Percentiles rank a stretch among this genome's conserved stretches.
phyloP scores from a whole-genome alignment of 257 asterid genomes.

The Handroanthus guayacan region DNA sequence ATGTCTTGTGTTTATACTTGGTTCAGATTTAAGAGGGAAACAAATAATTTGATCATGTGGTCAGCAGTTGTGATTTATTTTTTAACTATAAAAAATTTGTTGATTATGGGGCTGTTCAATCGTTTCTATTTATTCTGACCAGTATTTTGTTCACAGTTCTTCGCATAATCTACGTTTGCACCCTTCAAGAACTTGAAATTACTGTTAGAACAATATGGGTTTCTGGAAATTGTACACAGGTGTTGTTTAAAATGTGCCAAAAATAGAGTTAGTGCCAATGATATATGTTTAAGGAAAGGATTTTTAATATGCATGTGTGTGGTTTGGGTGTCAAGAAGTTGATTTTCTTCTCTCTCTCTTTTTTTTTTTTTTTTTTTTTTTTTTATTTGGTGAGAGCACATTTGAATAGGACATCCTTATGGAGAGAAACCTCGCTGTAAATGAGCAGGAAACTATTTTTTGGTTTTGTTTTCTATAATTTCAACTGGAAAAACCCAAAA shows the following conservation, averaged over 20 bases:
- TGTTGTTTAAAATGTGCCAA: constrained; percentile 1
- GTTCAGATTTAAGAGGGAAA: constrained; percentile 16
- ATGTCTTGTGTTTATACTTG: constrained; percentile 19
- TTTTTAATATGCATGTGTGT: neutral
- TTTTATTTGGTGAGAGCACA: neutral
- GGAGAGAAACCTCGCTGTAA: neutral
- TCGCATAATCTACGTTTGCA: neutral
- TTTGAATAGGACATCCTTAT: neutral
- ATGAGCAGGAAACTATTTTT: neutral
- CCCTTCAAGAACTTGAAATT: neutral
- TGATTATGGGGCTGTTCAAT: constrained; percentile 13
- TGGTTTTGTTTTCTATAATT: neutral
- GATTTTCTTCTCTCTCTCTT: too few species aligned
- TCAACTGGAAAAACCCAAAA: neutral
- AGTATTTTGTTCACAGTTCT: neutral
- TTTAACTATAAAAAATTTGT: neutral
- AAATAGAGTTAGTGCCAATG: neutral
- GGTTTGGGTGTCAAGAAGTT: neutral
- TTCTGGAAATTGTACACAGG: neutral
- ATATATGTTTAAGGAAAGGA: neutral
- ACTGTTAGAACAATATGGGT: neutral
- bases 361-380: neutral
- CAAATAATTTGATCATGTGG: constrained; percentile 15
- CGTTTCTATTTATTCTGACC: neutral
- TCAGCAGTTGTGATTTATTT: neutral